Evolutionary conservation across 2,329 filamentous ascomycete species (phyloP), one percentile per base, ranked within the genome.

Genomic region (Emergomyces pasteurianus): DNA sequence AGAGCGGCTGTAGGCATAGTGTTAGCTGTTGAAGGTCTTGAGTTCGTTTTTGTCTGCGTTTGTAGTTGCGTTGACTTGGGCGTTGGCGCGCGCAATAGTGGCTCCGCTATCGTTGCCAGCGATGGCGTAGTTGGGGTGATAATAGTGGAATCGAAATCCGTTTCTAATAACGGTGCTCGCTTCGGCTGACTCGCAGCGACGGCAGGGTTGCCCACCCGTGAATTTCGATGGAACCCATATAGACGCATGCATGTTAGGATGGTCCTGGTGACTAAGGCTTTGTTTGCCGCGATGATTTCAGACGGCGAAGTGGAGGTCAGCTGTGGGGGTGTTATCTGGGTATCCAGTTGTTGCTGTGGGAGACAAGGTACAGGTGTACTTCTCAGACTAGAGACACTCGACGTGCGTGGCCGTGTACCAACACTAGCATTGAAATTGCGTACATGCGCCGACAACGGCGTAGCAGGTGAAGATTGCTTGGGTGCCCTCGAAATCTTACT

Each of bases 211-310:
- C 63, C 38, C 67, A 69, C 28, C 62, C 65, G 5, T 66, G 65
- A 56, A 50, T 6, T 71, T 23, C 75, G 72, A 65, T 75, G 71
- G 62, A 71, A 77, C 0, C 75, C 75, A 59, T 76, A 77, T 3
- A 77, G 64, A 12, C 75, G 74, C 74, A 77, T 74, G 61, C 74
- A 75, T 0, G 75, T 77, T 59, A 77, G 63, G 8, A 76, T 75
- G 1, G 73, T 77, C 53, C 75, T 72, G 9, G 73, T 75, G 38
- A 77, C 72, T 23, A 73, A 66, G 47, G 72, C 71, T 61, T 77
- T 77, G 54, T 77, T 77, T 34, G 74, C 67, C 1, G 71, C 60
- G 50, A 75, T 67, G 16, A 55, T 64, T 21, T 60, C 47, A 28
- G 62, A 60, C 23, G 31, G 12, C 2, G 62, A 43, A n/a, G 38